Evolutionary conservation across 306 rosid genomes (phyloP), one percentile per base, ranked within the genome.

Genomic region (Prunus dulcis): DNA sequence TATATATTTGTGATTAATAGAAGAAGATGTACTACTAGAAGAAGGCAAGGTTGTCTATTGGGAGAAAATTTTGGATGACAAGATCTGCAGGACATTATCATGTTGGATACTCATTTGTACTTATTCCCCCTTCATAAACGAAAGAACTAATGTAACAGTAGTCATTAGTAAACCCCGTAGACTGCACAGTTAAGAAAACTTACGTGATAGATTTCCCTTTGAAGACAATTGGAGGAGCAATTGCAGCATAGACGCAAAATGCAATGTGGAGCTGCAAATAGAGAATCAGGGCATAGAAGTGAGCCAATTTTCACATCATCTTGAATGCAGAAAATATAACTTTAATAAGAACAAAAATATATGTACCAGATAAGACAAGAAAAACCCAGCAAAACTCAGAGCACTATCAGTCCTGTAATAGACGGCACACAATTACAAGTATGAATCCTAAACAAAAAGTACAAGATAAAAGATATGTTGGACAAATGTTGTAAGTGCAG

Each of bases 351-450:
- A 61, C 53, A 73, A 32, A 64, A 63, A 14, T 53, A 76, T 65
- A 83, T 86, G 87, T 85, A 83, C 99, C 90, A 46, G 0, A 82
- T 95, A 95, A 79, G 60, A 27, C 76, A 89, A 38, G 88, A 95
- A 95, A 84, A 95, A 95, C 96, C 91, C 88, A 75, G 96, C 89
- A 84, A 92, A 95, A 92, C 90, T 92, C 79, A 96, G 67, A 79
- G 98, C 97, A 86, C 96, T 96, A 80, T 92, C 98, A 10, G 93
- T 92, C 97, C 98, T 92, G 96, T 67, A 72, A 84, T 72, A 70
- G 78, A 81, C 22, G 51, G 52, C 64, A 79, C 76, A 77, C 34
- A 45, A 76, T 69, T 73, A 74, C 62, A 75, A 80, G 23, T 74
- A 38, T 23, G 49, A 78, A 72, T 10, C 64, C 47, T 46, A 45